Conservation (phyloP, 2,329 filamentous ascomycete genomes). For the Claviceps sp. region DNA sequence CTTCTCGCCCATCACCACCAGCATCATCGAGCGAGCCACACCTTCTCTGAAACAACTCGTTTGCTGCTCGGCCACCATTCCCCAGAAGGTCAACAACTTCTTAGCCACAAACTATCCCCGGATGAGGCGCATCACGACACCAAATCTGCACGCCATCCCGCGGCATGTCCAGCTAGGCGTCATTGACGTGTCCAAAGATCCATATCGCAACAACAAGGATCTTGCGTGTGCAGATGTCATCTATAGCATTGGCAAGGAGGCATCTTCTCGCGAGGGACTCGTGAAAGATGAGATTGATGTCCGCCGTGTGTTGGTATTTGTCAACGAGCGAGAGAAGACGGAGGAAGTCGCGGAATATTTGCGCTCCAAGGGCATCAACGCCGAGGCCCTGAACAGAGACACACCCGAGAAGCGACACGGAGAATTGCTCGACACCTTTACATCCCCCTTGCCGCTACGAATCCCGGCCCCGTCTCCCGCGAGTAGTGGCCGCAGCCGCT, state of each 20-base stretch:
- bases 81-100: slow-evolving; percentile 73
- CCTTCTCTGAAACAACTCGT: slow-evolving; percentile 78
- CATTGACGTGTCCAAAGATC: slow-evolving; percentile 81
- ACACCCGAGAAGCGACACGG: slow-evolving; percentile 64
- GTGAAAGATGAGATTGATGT: slow-evolving; percentile 46
- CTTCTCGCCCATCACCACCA: slow-evolving; percentile 70
- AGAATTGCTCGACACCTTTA: slow-evolving; percentile 68
- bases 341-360: slow-evolving; percentile 70
- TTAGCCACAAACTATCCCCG: slow-evolving; percentile 72
- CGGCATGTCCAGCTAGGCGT: slow-evolving; percentile 88
- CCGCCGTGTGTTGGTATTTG: slow-evolving; percentile 86
- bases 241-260: slow-evolving; percentile 79
- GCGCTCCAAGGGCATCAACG: slow-evolving; percentile 73
- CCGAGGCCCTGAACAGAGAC: slow-evolving; percentile 73
- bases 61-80: slow-evolving; percentile 93
- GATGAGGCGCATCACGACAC: slow-evolving; percentile 77
- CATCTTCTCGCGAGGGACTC: slow-evolving; percentile 41
- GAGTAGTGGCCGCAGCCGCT: slow-evolving; percentile 27
- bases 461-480: slow-evolving; percentile 14
- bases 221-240: slow-evolving; percentile 91
- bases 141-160: slow-evolving; percentile 91
- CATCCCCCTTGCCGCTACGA: slow-evolving; percentile 29
- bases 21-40: slow-evolving; percentile 66
- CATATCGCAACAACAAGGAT: slow-evolving; percentile 83
- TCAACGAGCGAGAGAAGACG: slow-evolving; percentile 89